Percentiles rank a stretch among this genome's conserved stretches.
Evolutionary conservation across 495 filamentous ascomycete species (phyloP).

Genomic region (Penicillium simplicissimum): DNA sequence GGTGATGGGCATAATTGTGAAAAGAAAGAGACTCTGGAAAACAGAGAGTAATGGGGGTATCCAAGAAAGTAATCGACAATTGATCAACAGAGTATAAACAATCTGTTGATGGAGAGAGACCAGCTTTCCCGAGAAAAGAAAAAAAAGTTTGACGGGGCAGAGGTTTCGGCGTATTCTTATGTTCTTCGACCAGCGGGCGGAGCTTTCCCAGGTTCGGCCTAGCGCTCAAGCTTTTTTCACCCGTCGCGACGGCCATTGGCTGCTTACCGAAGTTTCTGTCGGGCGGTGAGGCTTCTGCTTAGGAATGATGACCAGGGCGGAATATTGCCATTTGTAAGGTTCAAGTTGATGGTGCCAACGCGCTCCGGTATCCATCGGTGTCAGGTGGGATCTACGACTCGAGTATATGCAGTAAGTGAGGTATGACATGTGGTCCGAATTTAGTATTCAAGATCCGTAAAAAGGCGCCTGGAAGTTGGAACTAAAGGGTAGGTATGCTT

Average conservation of each 20-base stretch:
- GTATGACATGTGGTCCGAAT: too few species aligned
- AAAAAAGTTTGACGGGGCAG: slow-evolving; percentile 42
- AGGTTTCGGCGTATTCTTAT: slow-evolving; percentile 39
- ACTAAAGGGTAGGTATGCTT: too few species aligned
- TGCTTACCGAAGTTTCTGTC: slow-evolving; percentile 39
- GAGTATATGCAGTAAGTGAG: too few species aligned
- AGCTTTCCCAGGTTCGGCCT: slow-evolving; percentile 22
- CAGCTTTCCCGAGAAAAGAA: slow-evolving; percentile 56
- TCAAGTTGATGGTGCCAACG: too few species aligned
- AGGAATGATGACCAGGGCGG: slow-evolving; percentile 10
- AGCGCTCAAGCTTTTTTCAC: slow-evolving; percentile 19
- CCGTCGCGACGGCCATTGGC: slow-evolving; percentile 29
- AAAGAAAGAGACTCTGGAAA: slow-evolving; percentile 24
- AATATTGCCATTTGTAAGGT: not conserved
- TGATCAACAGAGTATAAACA: slow-evolving; percentile 51
- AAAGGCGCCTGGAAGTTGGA: too few species aligned
- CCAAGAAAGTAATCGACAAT: slow-evolving; percentile 15
- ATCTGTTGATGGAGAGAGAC: slow-evolving; percentile 55
- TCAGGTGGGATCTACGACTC: too few species aligned
- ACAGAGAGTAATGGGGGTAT: slow-evolving; percentile 8
- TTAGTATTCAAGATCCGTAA: too few species aligned
- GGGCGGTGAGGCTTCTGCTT: slow-evolving; percentile 32
- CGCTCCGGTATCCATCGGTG: too few species aligned
- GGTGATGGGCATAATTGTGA: slow-evolving; percentile 64
- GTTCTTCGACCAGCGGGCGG: slow-evolving; percentile 23